Evolutionary conservation across 2,329 filamentous ascomycete genomes (phyloP).

Genomic region (Colletotrichum limetticola): DNA sequence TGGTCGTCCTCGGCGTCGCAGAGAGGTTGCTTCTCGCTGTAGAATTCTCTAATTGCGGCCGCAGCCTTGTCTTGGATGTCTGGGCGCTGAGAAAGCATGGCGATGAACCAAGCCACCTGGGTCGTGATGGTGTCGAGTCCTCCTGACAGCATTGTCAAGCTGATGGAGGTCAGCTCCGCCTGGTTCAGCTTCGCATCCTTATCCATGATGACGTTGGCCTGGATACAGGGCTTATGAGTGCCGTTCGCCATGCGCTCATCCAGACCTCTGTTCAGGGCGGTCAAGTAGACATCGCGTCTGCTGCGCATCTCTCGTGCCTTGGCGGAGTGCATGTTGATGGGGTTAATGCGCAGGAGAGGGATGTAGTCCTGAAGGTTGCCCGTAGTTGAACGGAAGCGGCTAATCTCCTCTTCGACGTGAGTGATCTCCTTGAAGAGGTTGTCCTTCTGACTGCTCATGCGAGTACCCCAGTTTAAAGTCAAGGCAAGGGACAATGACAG

Average conservation of each 20-base stretch:
- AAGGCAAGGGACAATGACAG: conserved; percentile 70
- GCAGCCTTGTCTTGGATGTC: conserved; percentile 72
- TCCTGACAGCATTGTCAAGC: conserved; percentile 75
- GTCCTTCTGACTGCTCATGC: conserved; percentile 66
- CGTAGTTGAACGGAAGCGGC: conserved; percentile 68
- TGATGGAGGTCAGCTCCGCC: conserved; percentile 73
- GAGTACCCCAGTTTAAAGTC: conserved; percentile 74
- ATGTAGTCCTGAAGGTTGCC: conserved; percentile 72
- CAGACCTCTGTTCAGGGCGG: conserved; percentile 65
- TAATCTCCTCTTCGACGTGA: conserved; percentile 70
- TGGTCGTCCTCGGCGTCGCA: conserved; percentile 72
- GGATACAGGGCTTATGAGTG: conserved; percentile 72
- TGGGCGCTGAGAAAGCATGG: conserved; percentile 66
- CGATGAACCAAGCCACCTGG: conserved; percentile 72
- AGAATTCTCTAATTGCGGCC: conserved; percentile 65
- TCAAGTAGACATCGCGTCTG: conserved; percentile 70
- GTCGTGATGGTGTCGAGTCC: conserved; percentile 76
- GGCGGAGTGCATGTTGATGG: conserved; percentile 67
- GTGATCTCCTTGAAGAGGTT: conserved; percentile 71
- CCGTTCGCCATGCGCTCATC: conserved; percentile 71
- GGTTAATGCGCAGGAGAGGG: conserved; percentile 68
- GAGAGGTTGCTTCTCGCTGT: conserved; percentile 62
- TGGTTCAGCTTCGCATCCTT: conserved; percentile 70
- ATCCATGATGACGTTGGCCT: conserved; percentile 73
- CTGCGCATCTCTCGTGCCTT: conserved; percentile 69